phyloP scores from a whole-genome alignment of 2,329 filamentous ascomycete species.

The Curvularia hawaiiensis region DNA sequence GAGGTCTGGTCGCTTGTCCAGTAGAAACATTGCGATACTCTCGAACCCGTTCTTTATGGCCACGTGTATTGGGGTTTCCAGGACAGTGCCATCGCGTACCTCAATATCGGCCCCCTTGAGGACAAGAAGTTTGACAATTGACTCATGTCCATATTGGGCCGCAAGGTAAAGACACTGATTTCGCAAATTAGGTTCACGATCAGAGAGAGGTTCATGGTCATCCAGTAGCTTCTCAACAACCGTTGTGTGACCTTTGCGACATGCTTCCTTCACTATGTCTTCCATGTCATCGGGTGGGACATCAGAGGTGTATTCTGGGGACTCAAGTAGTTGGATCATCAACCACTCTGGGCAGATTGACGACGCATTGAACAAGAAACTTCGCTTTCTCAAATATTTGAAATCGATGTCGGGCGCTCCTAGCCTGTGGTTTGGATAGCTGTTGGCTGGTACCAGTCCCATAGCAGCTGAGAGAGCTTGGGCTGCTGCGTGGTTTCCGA shows the following conservation, averaged over 20 bases:
- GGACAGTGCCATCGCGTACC: too few relatives aligned
- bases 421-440: too few relatives aligned
- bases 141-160: not conserved
- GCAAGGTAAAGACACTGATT: not conserved
- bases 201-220: not conserved
- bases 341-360: not conserved
- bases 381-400: too few relatives aligned
- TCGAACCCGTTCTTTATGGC: not conserved
- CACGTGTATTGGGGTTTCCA: not conserved
- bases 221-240: not conserved
- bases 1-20: not conserved
- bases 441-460: not conserved
- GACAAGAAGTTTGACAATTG: not conserved
- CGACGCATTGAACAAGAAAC: not conserved
- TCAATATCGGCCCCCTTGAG: not conserved
- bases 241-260: too few relatives aligned
- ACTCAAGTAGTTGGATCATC: not conserved
- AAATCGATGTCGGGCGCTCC: too few relatives aligned
- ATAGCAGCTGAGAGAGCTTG: not conserved
- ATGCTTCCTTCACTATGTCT: not conserved
- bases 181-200: too few relatives aligned
- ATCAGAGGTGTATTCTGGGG: not conserved
- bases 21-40: not conserved
- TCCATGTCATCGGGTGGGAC: not conserved
- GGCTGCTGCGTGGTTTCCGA: not conserved